Evolutionary conservation across 331 rosid species (phyloP).

Genomic region (Pyracantha coccinea): DNA sequence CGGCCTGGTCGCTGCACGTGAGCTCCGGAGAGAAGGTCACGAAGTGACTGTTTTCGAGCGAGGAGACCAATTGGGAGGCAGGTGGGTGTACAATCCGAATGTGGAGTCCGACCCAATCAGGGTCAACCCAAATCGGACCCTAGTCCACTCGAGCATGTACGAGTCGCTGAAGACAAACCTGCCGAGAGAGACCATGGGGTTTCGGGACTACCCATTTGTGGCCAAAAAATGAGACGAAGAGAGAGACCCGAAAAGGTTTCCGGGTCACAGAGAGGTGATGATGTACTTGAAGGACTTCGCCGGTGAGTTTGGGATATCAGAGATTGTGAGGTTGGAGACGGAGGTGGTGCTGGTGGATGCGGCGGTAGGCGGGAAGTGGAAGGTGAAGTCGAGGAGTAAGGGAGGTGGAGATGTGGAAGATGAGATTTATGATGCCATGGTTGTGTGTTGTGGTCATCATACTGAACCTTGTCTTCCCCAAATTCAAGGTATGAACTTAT

Average conservation of each 20-base stretch:
- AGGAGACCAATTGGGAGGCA: slow-evolving; percentile 54
- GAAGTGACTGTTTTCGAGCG: no score
- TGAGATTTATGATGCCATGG: slow-evolving; percentile 72
- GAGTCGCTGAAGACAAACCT: slow-evolving; percentile 70
- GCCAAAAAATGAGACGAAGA: slow-evolving; percentile 23
- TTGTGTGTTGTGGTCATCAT: slow-evolving; percentile 61
- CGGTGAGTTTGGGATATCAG: slow-evolving; percentile 29
- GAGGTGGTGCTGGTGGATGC: slow-evolving; percentile 53
- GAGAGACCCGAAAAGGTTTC: slow-evolving; percentile 68
- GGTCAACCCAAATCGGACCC: slow-evolving; percentile 32
- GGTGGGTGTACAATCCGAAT: slow-evolving; percentile 62
- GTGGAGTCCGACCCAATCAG: slow-evolving; percentile 67
- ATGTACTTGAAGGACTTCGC: slow-evolving; percentile 64
- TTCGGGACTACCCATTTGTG: slow-evolving; percentile 63
- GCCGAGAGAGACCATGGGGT: slow-evolving; percentile 73
- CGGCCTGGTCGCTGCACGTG: slow-evolving; percentile 67
- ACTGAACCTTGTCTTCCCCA: slow-evolving; percentile 52
- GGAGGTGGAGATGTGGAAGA: slow-evolving; percentile 32
- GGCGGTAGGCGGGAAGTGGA: slow-evolving; percentile 55
- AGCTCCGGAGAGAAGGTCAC: slow-evolving; percentile 77
- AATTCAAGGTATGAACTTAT: slow-evolving; percentile 61
- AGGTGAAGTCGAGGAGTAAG: slow-evolving; percentile 32
- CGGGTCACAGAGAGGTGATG: slow-evolving; percentile 66
- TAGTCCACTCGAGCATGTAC: slow-evolving; percentile 65
- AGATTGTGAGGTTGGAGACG: slow-evolving; percentile 45